Conservation (phyloP, 495 filamentous ascomycete genomes). For the Xylaria intraflava region DNA sequence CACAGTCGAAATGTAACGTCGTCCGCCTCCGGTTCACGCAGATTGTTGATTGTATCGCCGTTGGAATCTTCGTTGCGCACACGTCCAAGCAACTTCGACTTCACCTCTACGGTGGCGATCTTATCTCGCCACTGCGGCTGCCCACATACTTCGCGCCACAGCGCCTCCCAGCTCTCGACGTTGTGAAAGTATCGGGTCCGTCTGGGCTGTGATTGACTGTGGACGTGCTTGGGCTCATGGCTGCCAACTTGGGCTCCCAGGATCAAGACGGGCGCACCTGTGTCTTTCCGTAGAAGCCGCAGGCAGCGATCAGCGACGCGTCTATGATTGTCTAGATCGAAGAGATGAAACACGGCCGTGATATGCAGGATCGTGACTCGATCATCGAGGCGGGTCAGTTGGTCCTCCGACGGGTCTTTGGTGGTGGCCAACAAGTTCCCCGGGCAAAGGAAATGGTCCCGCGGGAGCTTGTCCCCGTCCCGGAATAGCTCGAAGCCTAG, state of each 20-base stretch:
- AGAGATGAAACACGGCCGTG: conserved; percentile 22
- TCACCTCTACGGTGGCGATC: conserved; percentile 14
- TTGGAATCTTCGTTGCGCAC: conserved; percentile 1
- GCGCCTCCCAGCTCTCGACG: conserved; percentile 13
- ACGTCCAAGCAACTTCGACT: conserved; percentile 13
- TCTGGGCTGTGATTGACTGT: not conserved
- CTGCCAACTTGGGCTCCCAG: conserved; percentile 24
- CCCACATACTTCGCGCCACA: conserved; percentile 17
- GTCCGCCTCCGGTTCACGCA: conserved; percentile 1
- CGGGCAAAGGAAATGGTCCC: conserved; percentile 35
- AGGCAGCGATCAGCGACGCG: conserved; percentile 17
- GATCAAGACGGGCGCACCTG: conserved; percentile 15
- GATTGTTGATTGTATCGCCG: conserved; percentile 2
- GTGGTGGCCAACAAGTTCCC: conserved; percentile 13
- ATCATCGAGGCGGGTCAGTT: conserved; percentile 10
- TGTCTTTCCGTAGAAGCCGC: conserved; percentile 22
- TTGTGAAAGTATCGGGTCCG: conserved; percentile 10
- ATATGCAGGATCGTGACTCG: conserved; percentile 20
- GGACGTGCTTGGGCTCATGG: not conserved
- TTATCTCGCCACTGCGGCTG: conserved; percentile 11
- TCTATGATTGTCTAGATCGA: conserved; percentile 19
- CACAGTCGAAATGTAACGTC: conserved; percentile 4
- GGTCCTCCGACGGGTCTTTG: conserved; percentile 11
- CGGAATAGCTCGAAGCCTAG: conserved; percentile 40
- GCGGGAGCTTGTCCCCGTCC: conserved; percentile 31